Conservation (phyloP, 129 eudicot species). For the Artemisia annua region DNA sequence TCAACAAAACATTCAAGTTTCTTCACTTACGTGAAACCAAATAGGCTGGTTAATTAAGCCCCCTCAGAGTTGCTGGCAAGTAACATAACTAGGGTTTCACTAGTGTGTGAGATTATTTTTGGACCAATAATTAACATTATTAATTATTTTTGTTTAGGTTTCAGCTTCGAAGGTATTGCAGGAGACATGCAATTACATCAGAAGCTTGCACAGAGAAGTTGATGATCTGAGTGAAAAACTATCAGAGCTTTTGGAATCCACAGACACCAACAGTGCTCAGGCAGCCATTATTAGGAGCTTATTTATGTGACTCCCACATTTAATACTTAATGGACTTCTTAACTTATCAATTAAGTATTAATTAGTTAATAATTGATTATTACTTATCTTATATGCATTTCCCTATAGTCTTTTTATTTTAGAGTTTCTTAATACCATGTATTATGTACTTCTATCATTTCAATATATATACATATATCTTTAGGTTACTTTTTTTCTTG, state of each 20-base stretch:
- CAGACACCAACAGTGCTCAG: constrained; percentile 85
- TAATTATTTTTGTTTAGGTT: constrained; percentile 37
- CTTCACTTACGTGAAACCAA: too few relatives aligned
- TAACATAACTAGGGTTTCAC: background rate
- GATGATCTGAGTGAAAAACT: constrained; percentile 83
- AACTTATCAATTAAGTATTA: constrained; percentile 9
- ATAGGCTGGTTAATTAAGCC: too few relatives aligned
- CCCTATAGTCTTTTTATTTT: background rate
- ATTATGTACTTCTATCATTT: constrained; percentile 4
- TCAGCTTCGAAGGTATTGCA: constrained; percentile 93
- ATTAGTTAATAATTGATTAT: background rate
- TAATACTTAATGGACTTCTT: constrained; percentile 12
- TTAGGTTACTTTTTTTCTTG: background rate
- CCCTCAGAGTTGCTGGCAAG: too few relatives aligned
- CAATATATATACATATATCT: constrained; percentile 4
- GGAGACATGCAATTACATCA: constrained; percentile 94
- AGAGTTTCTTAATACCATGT: constrained; percentile 11
- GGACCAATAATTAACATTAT: background rate
- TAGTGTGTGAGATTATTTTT: background rate
- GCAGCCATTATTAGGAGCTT: constrained; percentile 97
- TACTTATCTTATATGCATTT: constrained; percentile 22
- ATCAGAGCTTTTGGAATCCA: constrained; percentile 81
- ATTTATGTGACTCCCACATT: constrained; percentile 49
- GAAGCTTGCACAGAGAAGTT: constrained; percentile 86
- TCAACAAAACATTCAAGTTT: too few relatives aligned